These are phyloP conservation scores for Fusarium sacchari DNA, from an alignment of 2,329 filamentous ascomycete genomes.

Conservation along the genomic window DNA sequence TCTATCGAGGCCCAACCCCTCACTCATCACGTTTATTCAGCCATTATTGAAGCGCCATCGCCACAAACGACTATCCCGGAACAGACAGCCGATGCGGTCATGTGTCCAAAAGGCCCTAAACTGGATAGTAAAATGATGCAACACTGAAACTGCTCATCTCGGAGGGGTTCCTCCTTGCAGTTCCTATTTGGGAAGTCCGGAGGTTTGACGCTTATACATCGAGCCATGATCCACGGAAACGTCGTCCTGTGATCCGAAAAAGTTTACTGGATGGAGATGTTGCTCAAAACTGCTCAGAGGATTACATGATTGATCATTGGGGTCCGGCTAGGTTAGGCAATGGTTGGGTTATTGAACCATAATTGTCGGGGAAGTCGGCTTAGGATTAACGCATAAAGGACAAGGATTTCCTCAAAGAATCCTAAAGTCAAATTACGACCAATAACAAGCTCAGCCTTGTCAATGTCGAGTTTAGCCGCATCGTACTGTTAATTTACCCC, in stretches of 20 bases:
- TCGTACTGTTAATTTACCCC: background rate
- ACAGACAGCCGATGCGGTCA: background rate
- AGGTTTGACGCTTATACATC: constrained; percentile 4
- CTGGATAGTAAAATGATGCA: constrained; percentile 4
- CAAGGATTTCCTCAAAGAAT: background rate
- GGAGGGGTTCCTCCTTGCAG: constrained; percentile 25
- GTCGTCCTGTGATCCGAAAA: constrained; percentile 11
- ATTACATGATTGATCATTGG: background rate
- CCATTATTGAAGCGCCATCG: background rate
- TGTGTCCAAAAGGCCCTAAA: background rate
- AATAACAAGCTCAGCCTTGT: background rate
- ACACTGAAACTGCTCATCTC: constrained; percentile 21
- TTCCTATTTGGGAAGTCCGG: constrained; percentile 24
- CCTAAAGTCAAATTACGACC: background rate
- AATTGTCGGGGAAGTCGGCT: background rate
- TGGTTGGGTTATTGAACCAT: background rate
- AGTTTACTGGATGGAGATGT: background rate
- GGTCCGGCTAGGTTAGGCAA: background rate
- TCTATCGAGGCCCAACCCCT: constrained; percentile 1
- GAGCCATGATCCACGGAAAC: constrained; percentile 10
- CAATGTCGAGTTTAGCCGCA: background rate
- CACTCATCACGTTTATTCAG: background rate
- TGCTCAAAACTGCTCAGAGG: background rate
- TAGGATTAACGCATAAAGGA: background rate
- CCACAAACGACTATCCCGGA: background rate